Evolutionary conservation across 495 filamentous ascomycete genomes (phyloP).

Genomic region (Xylaria nigripes): DNA sequence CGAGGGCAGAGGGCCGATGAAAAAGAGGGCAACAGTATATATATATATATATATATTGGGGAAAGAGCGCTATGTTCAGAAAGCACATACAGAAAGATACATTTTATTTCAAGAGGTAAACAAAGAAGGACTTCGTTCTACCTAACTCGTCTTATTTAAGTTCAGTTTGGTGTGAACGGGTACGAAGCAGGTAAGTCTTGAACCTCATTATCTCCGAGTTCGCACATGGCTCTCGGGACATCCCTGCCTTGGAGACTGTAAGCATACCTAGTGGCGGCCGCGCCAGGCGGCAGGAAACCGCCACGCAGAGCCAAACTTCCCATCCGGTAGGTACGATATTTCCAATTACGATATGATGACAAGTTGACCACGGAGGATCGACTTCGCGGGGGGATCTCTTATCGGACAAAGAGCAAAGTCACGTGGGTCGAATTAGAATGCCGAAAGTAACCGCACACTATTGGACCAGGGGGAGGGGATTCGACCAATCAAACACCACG

Average conservation of each 20-base stretch:
- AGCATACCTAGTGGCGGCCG: constrained; percentile 10
- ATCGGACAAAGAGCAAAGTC: constrained; percentile 15
- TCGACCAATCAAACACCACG: constrained; percentile 21
- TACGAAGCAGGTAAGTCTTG: too few species aligned
- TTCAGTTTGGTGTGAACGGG: constrained; percentile 6
- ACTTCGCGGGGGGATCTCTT: constrained; percentile 18
- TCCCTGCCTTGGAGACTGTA: constrained; percentile 10
- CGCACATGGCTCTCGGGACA: constrained; percentile 15
- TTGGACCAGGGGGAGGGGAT: neutral
- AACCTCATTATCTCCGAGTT: constrained; percentile 27
- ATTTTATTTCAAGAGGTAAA: neutral
- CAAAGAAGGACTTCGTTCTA: neutral
- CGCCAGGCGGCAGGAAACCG: constrained; percentile 10
- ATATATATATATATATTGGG: too few species aligned
- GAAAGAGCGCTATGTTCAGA: neutral
- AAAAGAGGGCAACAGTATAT: neutral
- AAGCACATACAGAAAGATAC: neutral
- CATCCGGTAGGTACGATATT: constrained; percentile 14
- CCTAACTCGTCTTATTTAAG: constrained; percentile 4
- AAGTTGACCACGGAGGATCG: constrained; percentile 14
- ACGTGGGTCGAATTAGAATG: constrained; percentile 22
- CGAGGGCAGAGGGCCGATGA: neutral
- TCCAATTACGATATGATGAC: constrained; percentile 26
- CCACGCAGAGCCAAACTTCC: constrained; percentile 13
- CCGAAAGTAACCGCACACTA: constrained; percentile 22